These are phyloP conservation scores for Chlamydomonas reinhardtii DNA, from an alignment of 163 green algal species.

Conservation along the genomic window DNA sequence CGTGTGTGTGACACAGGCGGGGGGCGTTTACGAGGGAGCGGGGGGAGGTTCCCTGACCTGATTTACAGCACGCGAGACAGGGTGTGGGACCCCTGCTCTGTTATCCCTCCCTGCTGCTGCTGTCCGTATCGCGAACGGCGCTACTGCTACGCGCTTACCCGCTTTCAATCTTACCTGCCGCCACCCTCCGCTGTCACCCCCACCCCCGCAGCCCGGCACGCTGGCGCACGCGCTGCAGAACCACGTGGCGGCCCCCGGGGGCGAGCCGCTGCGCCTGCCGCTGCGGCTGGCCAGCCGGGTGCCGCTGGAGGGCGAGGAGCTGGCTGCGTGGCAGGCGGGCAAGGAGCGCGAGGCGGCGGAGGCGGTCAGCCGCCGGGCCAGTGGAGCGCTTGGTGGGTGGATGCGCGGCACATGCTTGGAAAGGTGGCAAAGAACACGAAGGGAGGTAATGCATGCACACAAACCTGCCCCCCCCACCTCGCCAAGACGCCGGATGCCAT, in stretches of 20 bases:
- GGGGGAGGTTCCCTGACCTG: too few species aligned
- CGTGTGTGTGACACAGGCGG: too few species aligned
- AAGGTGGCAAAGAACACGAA: too few species aligned
- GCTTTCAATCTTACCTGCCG: not conserved
- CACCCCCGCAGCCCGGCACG: constrained; percentile 58
- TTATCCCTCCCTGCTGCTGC: not conserved
- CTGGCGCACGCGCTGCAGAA: constrained; percentile 65
- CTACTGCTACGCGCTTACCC: too few species aligned
- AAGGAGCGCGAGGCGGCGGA: constrained; percentile 47
- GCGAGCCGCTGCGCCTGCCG: constrained; percentile 55
- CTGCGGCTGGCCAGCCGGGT: constrained; percentile 61
- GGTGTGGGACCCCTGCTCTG: too few species aligned
- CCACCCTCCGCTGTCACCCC: not conserved
- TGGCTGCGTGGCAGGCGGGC: constrained; percentile 63
- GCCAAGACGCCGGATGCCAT: too few species aligned
- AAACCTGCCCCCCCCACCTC: too few species aligned
- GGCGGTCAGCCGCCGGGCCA: constrained; percentile 11
- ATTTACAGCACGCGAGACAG: too few species aligned
- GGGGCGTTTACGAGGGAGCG: too few species aligned
- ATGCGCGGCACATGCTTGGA: too few species aligned
- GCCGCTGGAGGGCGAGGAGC: constrained; percentile 78
- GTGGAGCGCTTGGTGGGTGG: not conserved
- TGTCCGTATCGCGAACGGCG: too few species aligned
- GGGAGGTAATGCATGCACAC: too few species aligned
- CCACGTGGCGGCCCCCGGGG: constrained; percentile 14